Base-by-base conservation (phyloP, 2,329 filamentous ascomycete genomes). In the Ophiostoma sp. region DNA sequence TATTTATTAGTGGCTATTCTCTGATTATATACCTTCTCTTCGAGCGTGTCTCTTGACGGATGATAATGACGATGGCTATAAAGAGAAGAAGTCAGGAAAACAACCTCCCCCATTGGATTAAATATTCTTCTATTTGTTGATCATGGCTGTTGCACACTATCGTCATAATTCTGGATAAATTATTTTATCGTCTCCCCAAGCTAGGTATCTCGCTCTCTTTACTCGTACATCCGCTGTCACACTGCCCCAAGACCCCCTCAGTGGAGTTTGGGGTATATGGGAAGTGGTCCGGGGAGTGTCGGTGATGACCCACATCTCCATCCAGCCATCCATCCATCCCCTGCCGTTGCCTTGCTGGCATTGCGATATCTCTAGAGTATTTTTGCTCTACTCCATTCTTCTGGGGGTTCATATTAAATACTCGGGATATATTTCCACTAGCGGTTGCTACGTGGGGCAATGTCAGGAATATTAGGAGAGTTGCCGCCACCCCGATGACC, bases 261-360 rank as follows among this genome's bases (percentile, higher is more conserved):
- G 57, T 62, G 57, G 60, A 8, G 33, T 35, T 64, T 35, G 31
- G 31, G 27, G 60, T 35, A 6, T 1, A 39, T 64, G 60, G 60
- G 60, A 64, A 64, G 60, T 64, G 60, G 60, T 62, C 57, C 60
- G 60, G 60, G 60, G 60, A 64, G 33, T 64, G 60, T 64, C 60
- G 60, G 60, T 15, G 60, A 64, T 64, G 60, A 11, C 33, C 60
- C 60, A 64, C 60, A n/a, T 36, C 33, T 10, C 60, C 33, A 64
- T 36, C 60, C 33, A 11, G 8, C 8, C 13, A 13, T 6, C 11
- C 15, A 3, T 33, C 17, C 4, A n/a, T 57, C 52, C 13, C 52
- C 52, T 13, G 39, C 15, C 39, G 1, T 15, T 13, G 3, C 39
- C 39, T 41, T 41, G 39, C 39, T 13, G 10, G 39, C 10, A 41